A percentile compares a stretch with the other conserved stretches of the same genome.
Evolutionary conservation across 139 green algal genomes (phyloP).

Genomic region (Micractinium sp.): DNA sequence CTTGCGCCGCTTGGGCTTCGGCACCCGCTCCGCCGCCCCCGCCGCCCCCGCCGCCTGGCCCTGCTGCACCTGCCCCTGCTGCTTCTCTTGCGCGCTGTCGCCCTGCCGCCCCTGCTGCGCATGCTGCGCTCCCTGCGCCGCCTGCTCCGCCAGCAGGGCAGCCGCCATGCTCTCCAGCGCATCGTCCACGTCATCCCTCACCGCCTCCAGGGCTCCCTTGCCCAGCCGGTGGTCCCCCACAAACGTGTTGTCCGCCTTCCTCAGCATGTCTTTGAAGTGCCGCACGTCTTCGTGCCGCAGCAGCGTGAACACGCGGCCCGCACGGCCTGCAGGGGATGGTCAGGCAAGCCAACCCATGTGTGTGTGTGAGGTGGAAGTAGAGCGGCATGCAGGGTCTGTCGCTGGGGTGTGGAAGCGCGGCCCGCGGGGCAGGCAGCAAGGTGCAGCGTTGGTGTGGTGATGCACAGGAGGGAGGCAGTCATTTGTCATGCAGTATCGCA

Average conservation of each 20-base stretch:
- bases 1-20: constrained; percentile 4
- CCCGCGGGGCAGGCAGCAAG: not conserved
- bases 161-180: constrained; percentile 27
- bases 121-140: not conserved
- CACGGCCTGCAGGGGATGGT: constrained; percentile 4
- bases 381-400: too few relatives aligned
- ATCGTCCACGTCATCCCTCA: constrained; percentile 27
- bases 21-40: too few relatives aligned
- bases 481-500: too few relatives aligned
- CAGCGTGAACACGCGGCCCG: constrained; percentile 75
- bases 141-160: not conserved
- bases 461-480: not conserved
- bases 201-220: constrained; percentile 39
- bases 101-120: not conserved
- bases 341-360: too few relatives aligned
- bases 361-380: too few relatives aligned
- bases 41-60: not conserved
- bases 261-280: constrained; percentile 87
- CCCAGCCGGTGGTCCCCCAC: constrained; percentile 69
- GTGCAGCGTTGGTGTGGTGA: not conserved
- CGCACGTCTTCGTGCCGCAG: constrained; percentile 82
- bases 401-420: too few relatives aligned
- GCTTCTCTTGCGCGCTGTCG: not conserved
- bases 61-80: constrained; percentile 1
- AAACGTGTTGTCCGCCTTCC: constrained; percentile 87